Conservation (phyloP, 257 asterid genomes). For the Solanum stenotomum region DNA sequence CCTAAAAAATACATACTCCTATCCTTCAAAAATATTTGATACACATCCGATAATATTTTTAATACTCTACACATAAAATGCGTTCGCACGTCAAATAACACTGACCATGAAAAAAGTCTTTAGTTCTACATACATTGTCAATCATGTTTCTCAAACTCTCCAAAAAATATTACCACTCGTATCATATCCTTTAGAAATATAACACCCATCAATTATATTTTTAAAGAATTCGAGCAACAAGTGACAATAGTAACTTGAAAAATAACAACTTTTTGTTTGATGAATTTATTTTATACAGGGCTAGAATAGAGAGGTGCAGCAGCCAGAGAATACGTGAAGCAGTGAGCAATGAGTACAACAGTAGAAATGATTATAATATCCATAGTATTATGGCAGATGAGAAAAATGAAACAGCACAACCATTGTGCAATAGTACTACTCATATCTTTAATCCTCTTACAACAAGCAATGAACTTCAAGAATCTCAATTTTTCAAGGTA, state of each 20-base stretch:
- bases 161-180: background rate
- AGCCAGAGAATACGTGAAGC: constrained; percentile 33
- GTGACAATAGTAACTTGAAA: background rate
- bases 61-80: background rate
- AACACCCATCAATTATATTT: too few species aligned
- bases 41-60: too few species aligned
- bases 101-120: background rate
- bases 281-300: constrained; percentile 8
- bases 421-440: background rate
- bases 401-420: constrained; percentile 6
- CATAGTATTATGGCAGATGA: constrained; percentile 23
- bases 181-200: background rate
- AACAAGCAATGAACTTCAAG: constrained; percentile 16
- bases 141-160: background rate
- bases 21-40: too few species aligned
- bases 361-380: constrained; percentile 39
- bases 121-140: too few species aligned
- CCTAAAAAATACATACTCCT: background rate
- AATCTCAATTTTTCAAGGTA: constrained; percentile 63
- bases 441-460: constrained; percentile 19
- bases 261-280: background rate
- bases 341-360: constrained; percentile 41
- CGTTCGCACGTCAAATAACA: background rate
- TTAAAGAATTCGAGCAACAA: background rate
- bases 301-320: constrained; percentile 37